Conservation (phyloP, 2,329 filamentous ascomycete species). For the Aspergillus nomiae region DNA sequence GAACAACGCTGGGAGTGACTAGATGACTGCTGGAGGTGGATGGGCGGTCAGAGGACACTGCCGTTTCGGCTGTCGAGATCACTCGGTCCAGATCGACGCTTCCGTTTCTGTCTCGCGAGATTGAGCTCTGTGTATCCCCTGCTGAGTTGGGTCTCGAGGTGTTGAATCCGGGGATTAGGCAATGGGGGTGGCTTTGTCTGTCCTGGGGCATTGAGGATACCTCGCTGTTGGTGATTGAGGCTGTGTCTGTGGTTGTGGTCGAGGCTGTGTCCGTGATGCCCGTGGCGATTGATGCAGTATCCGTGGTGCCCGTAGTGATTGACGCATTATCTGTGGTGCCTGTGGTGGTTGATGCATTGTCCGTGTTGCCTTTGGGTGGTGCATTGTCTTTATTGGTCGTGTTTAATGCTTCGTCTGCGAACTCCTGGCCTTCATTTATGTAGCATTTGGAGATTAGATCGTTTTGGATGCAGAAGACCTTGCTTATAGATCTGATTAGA, state of each 20-base stretch:
- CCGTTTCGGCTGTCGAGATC: not conserved
- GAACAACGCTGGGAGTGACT: not conserved
- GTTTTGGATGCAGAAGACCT: slow-evolving; percentile 16
- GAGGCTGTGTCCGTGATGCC: not conserved
- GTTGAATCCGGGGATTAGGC: not conserved
- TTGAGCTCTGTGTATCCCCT: not conserved
- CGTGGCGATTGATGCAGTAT: not conserved
- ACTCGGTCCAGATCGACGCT: slow-evolving; percentile 6
- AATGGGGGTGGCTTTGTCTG: not conserved
- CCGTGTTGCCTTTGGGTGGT: not conserved
- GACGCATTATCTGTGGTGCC: not conserved
- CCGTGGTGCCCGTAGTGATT: not conserved
- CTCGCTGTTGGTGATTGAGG: not conserved
- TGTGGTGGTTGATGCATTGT: not conserved
- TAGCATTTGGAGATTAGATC: slow-evolving; percentile 15
- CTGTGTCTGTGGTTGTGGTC: not conserved
- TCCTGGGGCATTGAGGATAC: not conserved
- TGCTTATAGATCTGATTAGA: slow-evolving; percentile 11
- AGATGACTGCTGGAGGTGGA: slow-evolving; percentile 8
- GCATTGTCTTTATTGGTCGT: not conserved
- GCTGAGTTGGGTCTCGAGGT: slow-evolving; percentile 5
- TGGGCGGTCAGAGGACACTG: not conserved
- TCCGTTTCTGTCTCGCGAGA: not conserved
- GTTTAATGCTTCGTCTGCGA: not conserved
- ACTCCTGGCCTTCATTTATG: slow-evolving; percentile 14